These are phyloP conservation scores for Rhynchosporium secalis DNA, from an alignment of 2,329 filamentous ascomycete genomes.

Conservation along the genomic window DNA sequence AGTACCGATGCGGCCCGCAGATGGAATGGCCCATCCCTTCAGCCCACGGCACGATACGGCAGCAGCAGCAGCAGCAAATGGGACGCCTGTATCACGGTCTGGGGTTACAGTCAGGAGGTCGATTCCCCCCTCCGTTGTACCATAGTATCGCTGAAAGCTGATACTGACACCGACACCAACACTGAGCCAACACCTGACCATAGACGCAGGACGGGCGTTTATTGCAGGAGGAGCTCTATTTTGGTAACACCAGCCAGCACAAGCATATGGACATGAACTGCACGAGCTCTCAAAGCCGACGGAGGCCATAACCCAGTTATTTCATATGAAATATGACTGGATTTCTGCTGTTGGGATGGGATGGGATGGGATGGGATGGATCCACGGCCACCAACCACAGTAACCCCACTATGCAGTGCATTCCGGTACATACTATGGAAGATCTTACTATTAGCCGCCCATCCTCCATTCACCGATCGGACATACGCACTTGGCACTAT, in stretches of 20 bases:
- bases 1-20: conserved; percentile 31
- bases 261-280: neutral
- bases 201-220: conserved; percentile 27
- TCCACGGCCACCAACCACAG: neutral
- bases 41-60: neutral
- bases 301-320: conserved; percentile 19
- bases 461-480: conserved; percentile 7
- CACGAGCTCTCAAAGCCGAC: conserved; percentile 21
- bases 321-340: neutral
- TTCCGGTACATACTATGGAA: conserved; percentile 2
- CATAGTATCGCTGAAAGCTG: conserved; percentile 35
- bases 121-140: conserved; percentile 16
- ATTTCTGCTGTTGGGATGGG: neutral
- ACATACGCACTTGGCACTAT: neutral
- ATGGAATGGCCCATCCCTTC: neutral
- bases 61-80: conserved; percentile 20
- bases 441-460: conserved; percentile 9
- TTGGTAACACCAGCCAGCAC: neutral
- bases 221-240: conserved; percentile 5
- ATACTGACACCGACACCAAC: conserved; percentile 14
- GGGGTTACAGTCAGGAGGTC: conserved; percentile 22
- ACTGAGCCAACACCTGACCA: conserved; percentile 23
- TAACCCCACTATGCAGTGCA: neutral
- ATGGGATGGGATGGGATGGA: neutral
- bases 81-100: conserved; percentile 1